These are phyloP conservation scores for Sphaerulina musiva DNA, from an alignment of 2,329 filamentous ascomycete species.

Conservation along the genomic window DNA sequence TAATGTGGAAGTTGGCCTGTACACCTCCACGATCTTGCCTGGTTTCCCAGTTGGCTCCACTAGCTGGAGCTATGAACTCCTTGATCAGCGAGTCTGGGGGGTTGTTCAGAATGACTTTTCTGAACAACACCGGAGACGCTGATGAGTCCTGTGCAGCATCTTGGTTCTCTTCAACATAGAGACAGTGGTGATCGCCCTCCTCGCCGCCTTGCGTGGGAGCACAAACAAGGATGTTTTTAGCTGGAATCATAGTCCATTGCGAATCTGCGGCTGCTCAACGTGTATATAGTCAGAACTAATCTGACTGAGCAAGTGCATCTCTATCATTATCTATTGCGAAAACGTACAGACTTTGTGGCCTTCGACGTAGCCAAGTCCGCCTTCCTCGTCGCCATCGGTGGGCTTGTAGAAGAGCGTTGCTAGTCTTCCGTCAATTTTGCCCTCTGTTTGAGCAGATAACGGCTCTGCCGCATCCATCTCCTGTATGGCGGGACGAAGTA, in stretches of 20 bases:
- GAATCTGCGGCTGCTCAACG: constrained; percentile 12
- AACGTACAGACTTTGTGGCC: constrained; percentile 22
- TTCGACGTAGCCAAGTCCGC: constrained; percentile 21
- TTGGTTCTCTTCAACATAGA: constrained; percentile 23
- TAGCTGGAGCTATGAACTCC: constrained; percentile 16
- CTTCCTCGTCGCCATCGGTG: constrained; percentile 15
- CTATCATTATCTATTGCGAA: background rate
- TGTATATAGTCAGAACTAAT: background rate
- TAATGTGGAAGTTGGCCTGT: constrained; percentile 34
- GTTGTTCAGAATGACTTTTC: constrained; percentile 21
- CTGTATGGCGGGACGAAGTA: background rate
- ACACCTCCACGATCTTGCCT: constrained; percentile 9
- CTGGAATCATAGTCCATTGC: constrained; percentile 17
- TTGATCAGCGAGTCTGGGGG: constrained; percentile 24
- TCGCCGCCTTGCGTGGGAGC: constrained; percentile 14
- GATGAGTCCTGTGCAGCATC: constrained; percentile 15
- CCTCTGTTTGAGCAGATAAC: constrained; percentile 18
- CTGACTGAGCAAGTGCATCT: background rate
- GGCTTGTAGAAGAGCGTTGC: constrained; percentile 26
- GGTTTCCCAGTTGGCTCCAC: constrained; percentile 20
- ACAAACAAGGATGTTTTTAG: constrained; percentile 24
- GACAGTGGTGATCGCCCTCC: constrained; percentile 19
- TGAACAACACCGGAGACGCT: constrained; percentile 20
- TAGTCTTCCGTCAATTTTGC: constrained; percentile 24
- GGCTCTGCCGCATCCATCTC: constrained; percentile 22